phyloP scores from a whole-genome alignment of 2,329 filamentous ascomycete genomes.

The Xylariaceae sp. region DNA sequence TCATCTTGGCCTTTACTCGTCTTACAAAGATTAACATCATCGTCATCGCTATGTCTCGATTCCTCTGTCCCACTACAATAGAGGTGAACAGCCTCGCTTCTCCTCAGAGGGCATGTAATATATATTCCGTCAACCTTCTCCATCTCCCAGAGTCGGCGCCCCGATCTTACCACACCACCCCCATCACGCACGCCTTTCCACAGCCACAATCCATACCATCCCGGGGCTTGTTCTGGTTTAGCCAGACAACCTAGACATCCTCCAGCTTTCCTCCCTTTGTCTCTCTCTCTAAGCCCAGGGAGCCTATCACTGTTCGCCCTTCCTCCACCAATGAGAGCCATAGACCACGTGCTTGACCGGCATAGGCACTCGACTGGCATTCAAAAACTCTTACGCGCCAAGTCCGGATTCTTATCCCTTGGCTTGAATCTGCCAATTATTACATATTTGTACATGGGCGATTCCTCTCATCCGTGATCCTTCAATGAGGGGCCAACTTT shows the following conservation, averaged over 20 bases:
- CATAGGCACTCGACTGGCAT: neutral
- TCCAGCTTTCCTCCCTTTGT: neutral
- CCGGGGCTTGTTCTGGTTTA: neutral
- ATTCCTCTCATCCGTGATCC: neutral
- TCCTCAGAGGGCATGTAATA: no score
- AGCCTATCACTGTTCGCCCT: neutral
- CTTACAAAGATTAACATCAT: no score
- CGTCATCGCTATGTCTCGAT: no score
- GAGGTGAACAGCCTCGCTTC: no score
- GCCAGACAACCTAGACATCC: neutral
- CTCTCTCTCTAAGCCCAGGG: no score
- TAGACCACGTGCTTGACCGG: neutral
- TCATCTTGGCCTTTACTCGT: neutral
- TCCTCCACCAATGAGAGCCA: neutral
- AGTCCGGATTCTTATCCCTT: neutral
- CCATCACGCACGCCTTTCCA: neutral
- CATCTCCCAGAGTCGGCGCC: no score
- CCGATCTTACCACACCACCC: neutral
- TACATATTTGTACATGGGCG: neutral
- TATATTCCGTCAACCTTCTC: no score
- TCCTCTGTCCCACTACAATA: no score
- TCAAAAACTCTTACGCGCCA: neutral
- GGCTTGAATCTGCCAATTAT: neutral
- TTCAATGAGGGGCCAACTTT: neutral
- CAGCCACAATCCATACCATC: conserved; percentile 5